Evolutionary conservation across 306 rosid genomes (phyloP), one percentile per base, ranked within the genome.

Genomic region (Prunus dulcis): DNA sequence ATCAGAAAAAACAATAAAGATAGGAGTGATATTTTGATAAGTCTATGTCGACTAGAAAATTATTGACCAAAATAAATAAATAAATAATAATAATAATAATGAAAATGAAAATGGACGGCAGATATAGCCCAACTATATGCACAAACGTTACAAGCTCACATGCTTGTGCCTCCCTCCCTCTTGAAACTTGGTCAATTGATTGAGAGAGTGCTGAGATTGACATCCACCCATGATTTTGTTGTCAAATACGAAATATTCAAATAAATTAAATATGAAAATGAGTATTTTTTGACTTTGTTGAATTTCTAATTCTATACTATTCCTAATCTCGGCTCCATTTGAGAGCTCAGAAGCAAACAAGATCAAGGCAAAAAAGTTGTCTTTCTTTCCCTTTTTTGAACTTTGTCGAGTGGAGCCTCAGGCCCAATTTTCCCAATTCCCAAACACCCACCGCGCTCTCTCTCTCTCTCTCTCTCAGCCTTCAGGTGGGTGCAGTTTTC

Each of bases 21-120:
- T 41, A 14, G 19, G 10, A 50, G n/a, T 5, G 18, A 72, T 32
- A 23, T 60, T 17, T 45, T 32, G 56, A 73, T 43, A 22, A 57
- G 32, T 43, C 76, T 18, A 73, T 73, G 77, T 58, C 77, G 25
- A 73, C 76, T 60, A 73, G 67, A 73, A 73, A 57, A 7, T 14
- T 38, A 14, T 72, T 25, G 3, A 6, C 7, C 5, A 34, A 64
- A 12, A 19, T 9, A 63, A 30, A 28, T 63, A 14, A 63, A 34
- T 34, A 63, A 28, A 2, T 14, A 25, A 58, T 20, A 0, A 1
- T 58, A 6, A 27, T 32, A 32, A 32, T 32, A 32, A 34, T 34
- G n/a, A n/a, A n/a, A 18, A 52, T 52, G 1, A 14, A 62, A 62
- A 30, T 58, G 49, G 69, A 61, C 60, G 61, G 77, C 77, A 46